These are phyloP conservation scores for Trametes meyenii DNA, from an alignment of 768 basidiomycete species.

Conservation along the genomic window DNA sequence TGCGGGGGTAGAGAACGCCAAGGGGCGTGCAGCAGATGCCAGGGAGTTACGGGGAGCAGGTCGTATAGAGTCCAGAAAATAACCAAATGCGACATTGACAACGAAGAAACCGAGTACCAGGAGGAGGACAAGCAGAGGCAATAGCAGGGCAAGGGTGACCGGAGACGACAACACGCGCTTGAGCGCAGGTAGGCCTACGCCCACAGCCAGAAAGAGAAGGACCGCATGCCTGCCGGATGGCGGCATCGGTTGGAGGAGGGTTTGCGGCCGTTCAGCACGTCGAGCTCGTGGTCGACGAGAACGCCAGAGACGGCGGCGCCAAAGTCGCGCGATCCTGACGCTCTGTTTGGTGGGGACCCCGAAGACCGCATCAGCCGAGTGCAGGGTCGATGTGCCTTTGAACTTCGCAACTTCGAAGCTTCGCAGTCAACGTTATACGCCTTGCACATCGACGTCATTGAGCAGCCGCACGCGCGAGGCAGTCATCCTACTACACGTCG, in stretches of 20 bases:
- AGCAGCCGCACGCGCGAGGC: too few species aligned
- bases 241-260: conserved; percentile 4
- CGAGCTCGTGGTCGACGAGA: background rate
- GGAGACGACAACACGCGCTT: conserved; percentile 68
- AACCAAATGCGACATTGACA: conserved; percentile 57
- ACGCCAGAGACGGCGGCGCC: background rate
- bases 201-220: conserved; percentile 57
- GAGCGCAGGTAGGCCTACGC: conserved; percentile 56
- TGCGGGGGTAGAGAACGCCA: conserved; percentile 89
- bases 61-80: conserved; percentile 55
- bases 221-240: conserved; percentile 21
- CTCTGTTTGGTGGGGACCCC: background rate
- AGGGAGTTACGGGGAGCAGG: conserved; percentile 41
- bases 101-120: conserved; percentile 54
- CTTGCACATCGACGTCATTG: too few species aligned
- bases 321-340: background rate
- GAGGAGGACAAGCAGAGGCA: conserved; percentile 57
- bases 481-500: too few species aligned
- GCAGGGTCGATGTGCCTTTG: background rate
- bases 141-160: conserved; percentile 60
- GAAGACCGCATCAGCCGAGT: background rate
- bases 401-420: background rate
- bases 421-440: too few species aligned
- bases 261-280: conserved; percentile 7
- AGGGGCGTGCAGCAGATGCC: conserved; percentile 65